Conservation (phyloP, 139 green algal species). For the Micromonas commoda region DNA sequence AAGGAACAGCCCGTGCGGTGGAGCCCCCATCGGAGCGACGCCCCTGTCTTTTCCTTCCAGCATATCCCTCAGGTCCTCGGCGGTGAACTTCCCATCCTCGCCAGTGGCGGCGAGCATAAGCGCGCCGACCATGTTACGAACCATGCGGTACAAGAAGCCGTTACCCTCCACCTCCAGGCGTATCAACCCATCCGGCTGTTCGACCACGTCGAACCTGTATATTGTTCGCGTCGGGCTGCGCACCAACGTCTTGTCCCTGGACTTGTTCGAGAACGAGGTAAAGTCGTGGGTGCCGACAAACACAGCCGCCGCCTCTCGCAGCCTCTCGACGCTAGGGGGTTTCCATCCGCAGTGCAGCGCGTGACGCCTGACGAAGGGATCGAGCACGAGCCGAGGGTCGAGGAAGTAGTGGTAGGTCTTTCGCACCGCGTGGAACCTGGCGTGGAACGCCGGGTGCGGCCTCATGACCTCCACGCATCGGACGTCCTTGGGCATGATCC, state of each 20-base stretch:
- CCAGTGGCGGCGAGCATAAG: constrained; percentile 49
- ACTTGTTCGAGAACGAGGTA: constrained; percentile 53
- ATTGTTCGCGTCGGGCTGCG: constrained; percentile 55
- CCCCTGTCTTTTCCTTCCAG: constrained; percentile 30
- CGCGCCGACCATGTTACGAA: constrained; percentile 68
- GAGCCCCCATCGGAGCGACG: constrained; percentile 25
- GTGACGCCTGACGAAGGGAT: not conserved
- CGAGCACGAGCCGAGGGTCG: constrained; percentile 16
- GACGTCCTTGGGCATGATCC: constrained; percentile 55
- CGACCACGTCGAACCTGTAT: constrained; percentile 45
- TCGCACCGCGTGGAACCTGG: constrained; percentile 41
- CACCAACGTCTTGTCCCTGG: constrained; percentile 4
- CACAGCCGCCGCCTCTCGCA: constrained; percentile 32
- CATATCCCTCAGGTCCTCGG: constrained; percentile 8
- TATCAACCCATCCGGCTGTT: not conserved
- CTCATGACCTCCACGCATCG: constrained; percentile 33
- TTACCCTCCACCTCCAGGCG: constrained; percentile 50
- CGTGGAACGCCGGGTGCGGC: constrained; percentile 58
- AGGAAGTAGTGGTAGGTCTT: constrained; percentile 61
- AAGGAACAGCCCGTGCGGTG: constrained; percentile 38
- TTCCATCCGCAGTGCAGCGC: not conserved
- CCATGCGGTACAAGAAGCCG: constrained; percentile 75
- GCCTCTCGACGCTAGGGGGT: constrained; percentile 32
- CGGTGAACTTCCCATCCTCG: not conserved
- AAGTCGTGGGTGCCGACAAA: constrained; percentile 68